phyloP scores from a whole-genome alignment of 2,329 filamentous ascomycete genomes.

The Pseudogymnoascus sp. region DNA sequence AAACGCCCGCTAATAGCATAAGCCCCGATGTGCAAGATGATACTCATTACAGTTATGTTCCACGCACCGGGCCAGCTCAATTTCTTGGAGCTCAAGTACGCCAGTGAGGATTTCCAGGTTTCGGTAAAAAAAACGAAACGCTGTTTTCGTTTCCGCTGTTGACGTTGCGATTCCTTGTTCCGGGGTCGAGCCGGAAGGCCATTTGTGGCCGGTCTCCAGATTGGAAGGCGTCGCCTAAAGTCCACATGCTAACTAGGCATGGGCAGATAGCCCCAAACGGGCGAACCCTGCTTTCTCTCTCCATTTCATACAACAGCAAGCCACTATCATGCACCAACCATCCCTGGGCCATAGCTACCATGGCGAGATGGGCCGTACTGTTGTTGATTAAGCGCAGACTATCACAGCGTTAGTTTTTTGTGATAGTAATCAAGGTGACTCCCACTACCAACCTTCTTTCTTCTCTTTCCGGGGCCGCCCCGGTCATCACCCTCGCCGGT shows the following conservation, averaged over 20 bases:
- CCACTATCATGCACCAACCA: slow-evolving; percentile 44
- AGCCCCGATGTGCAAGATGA: slow-evolving; percentile 4
- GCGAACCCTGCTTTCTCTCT: background rate
- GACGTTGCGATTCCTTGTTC: background rate
- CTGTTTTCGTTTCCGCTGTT: background rate
- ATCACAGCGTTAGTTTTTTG: slow-evolving; percentile 11
- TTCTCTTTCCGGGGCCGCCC: slow-evolving; percentile 46
- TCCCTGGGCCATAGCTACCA: slow-evolving; percentile 46
- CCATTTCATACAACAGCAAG: background rate
- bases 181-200: background rate
- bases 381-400: slow-evolving; percentile 11
- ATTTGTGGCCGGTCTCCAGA: background rate
- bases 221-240: background rate
- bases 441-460: slow-evolving; percentile 49
- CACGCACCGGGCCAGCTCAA: slow-evolving; percentile 1
- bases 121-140: slow-evolving; percentile 6
- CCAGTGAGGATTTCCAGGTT: background rate
- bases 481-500: slow-evolving; percentile 62
- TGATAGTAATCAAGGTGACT: background rate
- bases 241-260: slow-evolving; percentile 1
- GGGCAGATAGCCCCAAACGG: background rate
- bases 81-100: background rate
- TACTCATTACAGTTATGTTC: slow-evolving; percentile 2
- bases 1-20: slow-evolving; percentile 9
- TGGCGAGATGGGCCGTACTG: slow-evolving; percentile 24